Percentiles rank a stretch among this genome's conserved stretches.
phyloP scores from a whole-genome alignment of 1,139 yeast genomes.

The Saccharomyces pastorianus region DNA sequence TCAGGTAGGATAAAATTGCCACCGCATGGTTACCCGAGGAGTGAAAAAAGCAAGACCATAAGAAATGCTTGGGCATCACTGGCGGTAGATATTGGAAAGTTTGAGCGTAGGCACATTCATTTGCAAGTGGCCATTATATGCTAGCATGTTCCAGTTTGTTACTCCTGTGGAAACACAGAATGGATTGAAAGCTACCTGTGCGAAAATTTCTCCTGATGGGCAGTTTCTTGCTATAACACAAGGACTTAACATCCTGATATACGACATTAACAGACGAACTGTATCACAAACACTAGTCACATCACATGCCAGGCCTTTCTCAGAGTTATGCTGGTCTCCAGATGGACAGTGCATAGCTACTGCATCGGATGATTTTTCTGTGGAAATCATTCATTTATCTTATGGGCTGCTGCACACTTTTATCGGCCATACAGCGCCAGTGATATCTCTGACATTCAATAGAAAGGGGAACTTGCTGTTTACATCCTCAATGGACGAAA shows the following conservation, averaged over 20 bases:
- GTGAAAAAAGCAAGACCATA: background rate
- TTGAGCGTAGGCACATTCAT: background rate
- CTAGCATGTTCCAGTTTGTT: background rate
- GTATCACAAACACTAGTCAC: constrained; percentile 15
- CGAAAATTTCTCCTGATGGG: constrained; percentile 64
- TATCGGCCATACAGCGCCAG: constrained; percentile 80
- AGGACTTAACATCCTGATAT: constrained; percentile 40
- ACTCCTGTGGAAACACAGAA: background rate
- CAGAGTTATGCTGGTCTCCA: constrained; percentile 51
- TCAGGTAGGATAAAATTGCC: background rate
- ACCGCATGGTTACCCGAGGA: background rate
- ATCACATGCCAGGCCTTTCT: constrained; percentile 25
- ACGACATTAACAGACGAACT: constrained; percentile 32
- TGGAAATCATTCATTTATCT: constrained; percentile 61
- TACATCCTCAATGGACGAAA: constrained; percentile 86
- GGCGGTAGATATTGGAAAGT: background rate
- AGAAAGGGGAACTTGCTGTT: constrained; percentile 69
- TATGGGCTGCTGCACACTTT: constrained; percentile 50
- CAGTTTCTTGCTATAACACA: constrained; percentile 49
- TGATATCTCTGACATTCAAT: constrained; percentile 64
- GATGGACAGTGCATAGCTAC: constrained; percentile 70
- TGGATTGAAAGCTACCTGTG: constrained; percentile 33
- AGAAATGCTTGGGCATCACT: background rate
- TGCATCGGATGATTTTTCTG: constrained; percentile 78
- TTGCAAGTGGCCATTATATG: background rate